Percentiles rank a stretch among this genome's conserved stretches.
Conservation (phyloP, 768 basidiomycete species). For the Tremella yokohamensis region DNA sequence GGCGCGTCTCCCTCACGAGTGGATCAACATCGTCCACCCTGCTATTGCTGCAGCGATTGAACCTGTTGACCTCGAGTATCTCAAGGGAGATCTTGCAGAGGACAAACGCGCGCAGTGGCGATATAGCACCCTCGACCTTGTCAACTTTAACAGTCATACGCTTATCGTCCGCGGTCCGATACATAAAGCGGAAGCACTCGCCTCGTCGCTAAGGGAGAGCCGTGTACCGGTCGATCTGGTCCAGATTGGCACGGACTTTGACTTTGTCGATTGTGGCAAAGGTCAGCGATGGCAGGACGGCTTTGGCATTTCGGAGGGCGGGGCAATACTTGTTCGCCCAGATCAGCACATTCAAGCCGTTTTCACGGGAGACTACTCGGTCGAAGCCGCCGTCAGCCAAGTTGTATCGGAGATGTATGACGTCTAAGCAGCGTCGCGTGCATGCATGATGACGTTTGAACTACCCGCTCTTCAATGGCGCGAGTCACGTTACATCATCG, state of each 20-base stretch:
- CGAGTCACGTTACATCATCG: no score
- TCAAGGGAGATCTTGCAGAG: constrained; percentile 1
- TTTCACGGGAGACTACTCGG: no score
- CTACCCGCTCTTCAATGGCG: no score
- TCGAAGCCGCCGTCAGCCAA: no score
- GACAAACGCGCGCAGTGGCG: neutral
- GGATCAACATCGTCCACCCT: neutral
- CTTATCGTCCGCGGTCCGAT: neutral
- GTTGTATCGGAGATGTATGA: no score
- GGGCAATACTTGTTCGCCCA: constrained; percentile 9
- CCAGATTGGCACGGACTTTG: constrained; percentile 4
- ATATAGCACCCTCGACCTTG: constrained; percentile 14
- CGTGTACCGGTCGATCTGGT: no score
- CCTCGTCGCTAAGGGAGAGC: no score
- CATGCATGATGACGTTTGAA: no score
- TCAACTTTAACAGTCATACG: neutral
- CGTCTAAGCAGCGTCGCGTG: no score
- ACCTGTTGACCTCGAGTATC: constrained; percentile 12
- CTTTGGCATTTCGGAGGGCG: constrained; percentile 6
- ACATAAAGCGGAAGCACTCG: neutral
- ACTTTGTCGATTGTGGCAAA: neutral
- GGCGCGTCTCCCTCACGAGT: constrained; percentile 11
- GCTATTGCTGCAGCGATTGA: neutral
- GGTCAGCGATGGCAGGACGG: constrained; percentile 1
- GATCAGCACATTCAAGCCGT: constrained; percentile 12